These are phyloP conservation scores for Ustulina deusta DNA, from an alignment of 2,329 filamentous ascomycete genomes.

Conservation along the genomic window DNA sequence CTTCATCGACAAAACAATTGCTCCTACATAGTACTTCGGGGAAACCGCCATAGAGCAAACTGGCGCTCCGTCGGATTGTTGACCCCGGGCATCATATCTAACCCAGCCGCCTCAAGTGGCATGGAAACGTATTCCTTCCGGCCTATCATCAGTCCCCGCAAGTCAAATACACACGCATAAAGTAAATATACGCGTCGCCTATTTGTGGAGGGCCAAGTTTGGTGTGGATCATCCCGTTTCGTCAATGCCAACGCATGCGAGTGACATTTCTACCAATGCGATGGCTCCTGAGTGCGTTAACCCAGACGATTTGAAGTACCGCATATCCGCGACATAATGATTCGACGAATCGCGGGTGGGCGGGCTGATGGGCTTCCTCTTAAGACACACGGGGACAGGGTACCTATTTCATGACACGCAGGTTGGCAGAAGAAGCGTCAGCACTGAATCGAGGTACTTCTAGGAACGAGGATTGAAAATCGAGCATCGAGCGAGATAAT, in stretches of 20 bases:
- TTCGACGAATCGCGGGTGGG: conserved; percentile 29
- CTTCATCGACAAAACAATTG: conserved; percentile 2
- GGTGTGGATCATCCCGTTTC: conserved; percentile 37
- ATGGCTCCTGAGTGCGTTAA: conserved; percentile 25
- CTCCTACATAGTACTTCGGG: too few species aligned
- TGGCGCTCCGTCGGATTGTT: conserved; percentile 13
- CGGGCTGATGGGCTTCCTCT: conserved; percentile 21
- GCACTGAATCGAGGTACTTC: conserved; percentile 6
- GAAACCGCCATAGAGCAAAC: neutral
- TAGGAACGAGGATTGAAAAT: neutral
- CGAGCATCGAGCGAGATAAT: conserved; percentile 3
- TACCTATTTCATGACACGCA: conserved; percentile 12
- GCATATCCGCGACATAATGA: conserved; percentile 29
- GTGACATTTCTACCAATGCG: conserved; percentile 35
- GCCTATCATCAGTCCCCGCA: conserved; percentile 11
- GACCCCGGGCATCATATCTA: conserved; percentile 5
- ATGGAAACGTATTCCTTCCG: conserved; percentile 20
- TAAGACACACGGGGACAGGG: conserved; percentile 7
- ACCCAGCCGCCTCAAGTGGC: conserved; percentile 18
- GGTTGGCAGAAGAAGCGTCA: conserved; percentile 12
- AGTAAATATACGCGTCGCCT: conserved; percentile 33
- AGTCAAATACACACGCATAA: conserved; percentile 26
- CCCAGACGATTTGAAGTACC: conserved; percentile 28
- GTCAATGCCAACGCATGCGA: conserved; percentile 41
- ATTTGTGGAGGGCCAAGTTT: conserved; percentile 20